Evolutionary conservation across 768 basidiomycete species (phyloP), one percentile per base, ranked within the genome.

Genomic region (Leccinum barrowsii): DNA sequence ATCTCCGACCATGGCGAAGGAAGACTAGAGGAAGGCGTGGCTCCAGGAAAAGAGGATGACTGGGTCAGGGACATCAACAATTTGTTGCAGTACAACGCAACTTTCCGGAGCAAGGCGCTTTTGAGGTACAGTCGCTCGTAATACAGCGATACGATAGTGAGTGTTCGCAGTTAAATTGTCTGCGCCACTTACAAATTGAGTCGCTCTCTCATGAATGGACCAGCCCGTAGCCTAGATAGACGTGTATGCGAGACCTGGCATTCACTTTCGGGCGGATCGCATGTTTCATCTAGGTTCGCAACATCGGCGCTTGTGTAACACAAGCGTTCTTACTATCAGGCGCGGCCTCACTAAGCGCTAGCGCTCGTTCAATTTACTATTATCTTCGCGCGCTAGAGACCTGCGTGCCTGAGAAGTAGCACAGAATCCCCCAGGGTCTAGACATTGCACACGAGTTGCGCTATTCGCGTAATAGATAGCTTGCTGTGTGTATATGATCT

Each of bases 11-110:
- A 74, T 3, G 74, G 67, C 21, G 72, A 77, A 28, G 71, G 72
- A 44, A 74, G 76, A 42, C 73, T 79, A 47, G 78, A 75, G 51
- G 87, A 89, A 72, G 89, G 89, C 26, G 89, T 84, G 24, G 82
- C 82, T 8, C 89, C 85, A 26, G 88, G 90, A 11, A 90, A 89
- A 67, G 90, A 92, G 65, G 91, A 93, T 68, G 93, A 94, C 65
- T 97, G 94, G 94, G 93, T 95, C n/a, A 81, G 91, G 56, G 94
- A 97, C 68, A 97, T 97, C 73, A 96, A 96, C 72, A 94, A 93
- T 63, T 75, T 97, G 58, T 75, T 97, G 56, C 93, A 95, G 74
- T 97, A 96, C 76, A 97, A 97, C 64, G 92, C 92, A 28, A 93
- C 94, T 0, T 97, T 97, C 74, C 78, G 91, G 70, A 92, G 90